Percentiles rank a stretch among this genome's conserved stretches.
phyloP scores from a whole-genome alignment of 2,329 filamentous ascomycete species.

The Pyrenophora teres region DNA sequence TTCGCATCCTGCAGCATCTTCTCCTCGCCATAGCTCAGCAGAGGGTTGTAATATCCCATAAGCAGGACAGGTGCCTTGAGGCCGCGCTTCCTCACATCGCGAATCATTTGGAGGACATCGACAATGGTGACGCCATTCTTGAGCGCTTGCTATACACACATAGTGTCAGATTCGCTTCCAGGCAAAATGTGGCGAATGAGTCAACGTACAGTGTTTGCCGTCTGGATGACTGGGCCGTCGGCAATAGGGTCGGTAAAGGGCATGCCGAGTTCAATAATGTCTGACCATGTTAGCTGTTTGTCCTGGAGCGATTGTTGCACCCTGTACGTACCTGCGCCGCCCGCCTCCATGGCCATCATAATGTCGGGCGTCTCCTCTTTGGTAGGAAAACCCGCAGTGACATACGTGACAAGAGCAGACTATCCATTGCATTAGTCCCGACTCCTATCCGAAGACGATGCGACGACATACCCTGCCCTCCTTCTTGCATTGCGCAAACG shows the following conservation, averaged over 20 bases:
- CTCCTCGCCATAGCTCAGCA: slow-evolving; percentile 93
- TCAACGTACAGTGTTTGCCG: slow-evolving; percentile 75
- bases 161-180: slow-evolving; percentile 19
- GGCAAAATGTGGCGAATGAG: slow-evolving; percentile 26
- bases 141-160: slow-evolving; percentile 64
- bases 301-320: background rate
- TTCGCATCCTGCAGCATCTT: slow-evolving; percentile 82
- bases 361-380: slow-evolving; percentile 82
- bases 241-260: slow-evolving; percentile 98
- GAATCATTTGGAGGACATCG: slow-evolving; percentile 80
- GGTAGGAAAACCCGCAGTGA: slow-evolving; percentile 89
- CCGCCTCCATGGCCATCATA: slow-evolving; percentile 86
- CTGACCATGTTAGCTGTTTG: slow-evolving; percentile 52
- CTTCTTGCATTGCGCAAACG: slow-evolving; percentile 57
- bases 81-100: slow-evolving; percentile 75
- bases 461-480: slow-evolving; percentile 49
- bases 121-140: slow-evolving; percentile 85
- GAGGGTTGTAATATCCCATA: slow-evolving; percentile 99
- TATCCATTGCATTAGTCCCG: slow-evolving; percentile 47
- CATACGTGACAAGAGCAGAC: slow-evolving; percentile 90
- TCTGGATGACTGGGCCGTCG: slow-evolving; percentile 96
- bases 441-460: background rate
- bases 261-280: slow-evolving; percentile 93
- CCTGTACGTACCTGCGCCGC: slow-evolving; percentile 73
- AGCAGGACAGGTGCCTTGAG: slow-evolving; percentile 82